Conservation (phyloP, 164 flowering plant species). For the Berberis thunbergii region DNA sequence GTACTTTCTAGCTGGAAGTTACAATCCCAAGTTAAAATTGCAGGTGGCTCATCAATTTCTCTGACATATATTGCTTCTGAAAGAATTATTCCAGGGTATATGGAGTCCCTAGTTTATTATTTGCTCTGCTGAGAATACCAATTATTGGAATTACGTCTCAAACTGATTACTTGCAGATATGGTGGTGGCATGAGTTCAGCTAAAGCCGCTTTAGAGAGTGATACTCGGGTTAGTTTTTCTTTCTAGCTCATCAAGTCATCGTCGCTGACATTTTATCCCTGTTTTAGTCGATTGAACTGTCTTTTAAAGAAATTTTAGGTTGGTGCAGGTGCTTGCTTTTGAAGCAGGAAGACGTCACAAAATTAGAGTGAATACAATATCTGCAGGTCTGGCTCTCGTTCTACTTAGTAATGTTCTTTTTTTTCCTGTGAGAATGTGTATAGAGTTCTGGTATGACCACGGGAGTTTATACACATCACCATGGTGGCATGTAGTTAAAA, state of each 20-base stretch:
- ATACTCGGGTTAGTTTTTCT: conserved; percentile 55
- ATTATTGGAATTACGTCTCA: not conserved
- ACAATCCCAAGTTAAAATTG: conserved; percentile 9
- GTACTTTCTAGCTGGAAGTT: conserved; percentile 4
- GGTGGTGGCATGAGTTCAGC: conserved; percentile 99
- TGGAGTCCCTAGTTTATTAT: not conserved
- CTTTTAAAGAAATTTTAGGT: conserved; percentile 3
- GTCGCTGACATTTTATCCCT: not conserved
- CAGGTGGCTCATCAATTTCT: conserved; percentile 92
- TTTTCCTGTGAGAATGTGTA: no score
- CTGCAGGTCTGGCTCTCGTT: conserved; percentile 54
- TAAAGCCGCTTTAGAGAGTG: conserved; percentile 97
- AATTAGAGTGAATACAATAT: conserved; percentile 86
- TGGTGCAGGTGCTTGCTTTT: conserved; percentile 82
- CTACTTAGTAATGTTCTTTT: not conserved
- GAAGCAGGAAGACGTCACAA: conserved; percentile 87
- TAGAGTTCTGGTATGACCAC: no score
- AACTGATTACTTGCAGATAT: conserved; percentile 39
- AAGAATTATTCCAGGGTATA: conserved; percentile 91
- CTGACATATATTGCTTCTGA: conserved; percentile 97
- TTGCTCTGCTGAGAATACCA: not conserved
- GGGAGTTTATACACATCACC: no score
- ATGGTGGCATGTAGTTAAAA: no score
- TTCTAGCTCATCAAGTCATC: not conserved
- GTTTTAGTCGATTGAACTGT: not conserved